Evolutionary conservation across 208 protist species (phyloP), one percentile per base, ranked within the genome.

Genomic region (Acanthamoeba castellanii): DNA sequence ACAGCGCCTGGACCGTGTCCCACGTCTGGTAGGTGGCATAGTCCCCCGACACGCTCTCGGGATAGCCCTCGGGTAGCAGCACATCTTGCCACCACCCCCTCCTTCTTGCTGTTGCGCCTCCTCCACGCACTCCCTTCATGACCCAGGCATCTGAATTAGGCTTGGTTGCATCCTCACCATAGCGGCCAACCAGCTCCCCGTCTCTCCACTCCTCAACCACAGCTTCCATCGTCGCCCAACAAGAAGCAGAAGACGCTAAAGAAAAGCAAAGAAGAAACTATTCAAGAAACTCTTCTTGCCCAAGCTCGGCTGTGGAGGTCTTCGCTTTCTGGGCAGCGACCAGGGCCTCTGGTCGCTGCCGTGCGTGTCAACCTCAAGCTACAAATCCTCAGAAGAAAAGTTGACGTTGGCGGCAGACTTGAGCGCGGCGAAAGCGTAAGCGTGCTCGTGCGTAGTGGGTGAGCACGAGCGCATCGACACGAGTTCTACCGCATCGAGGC

Each of bases 1-100:
- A 98, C 2, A 98, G 89, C 25, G 97, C 96, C 72, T 97, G 97
- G 6, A 95, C 14, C 8, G 96, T 97, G 87, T 98, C 97, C 96
- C 96, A 98, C 16, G 68, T 70, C 84, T 98, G 97, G 91, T 98
- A 98, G 0, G 25, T 42, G 5, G 97, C 45, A 64, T 98, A 98
- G 90, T 98, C 97, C 0, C 2, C 34, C n/a, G 94, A 96, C 8
- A 98, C 97, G 34, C 91, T 95, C 34, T 95, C 70, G 8, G 97
- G 97, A 68, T 96, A 98, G n/a, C 97, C 97, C 37, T 93, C 70
- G 27, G 97, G 97, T n/a, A 98, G 34, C 47, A 87, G 50, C 20
- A 61, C 78, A 16, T 22, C 20, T 22, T 42, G 78, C 78, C 78
- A 55, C 78, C 78, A n/a, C 3, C 50, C 78, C 18, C 47, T 82